Base-by-base conservation (phyloP, 192 early-diverging fungal genomes). In the Backusella westeae region DNA sequence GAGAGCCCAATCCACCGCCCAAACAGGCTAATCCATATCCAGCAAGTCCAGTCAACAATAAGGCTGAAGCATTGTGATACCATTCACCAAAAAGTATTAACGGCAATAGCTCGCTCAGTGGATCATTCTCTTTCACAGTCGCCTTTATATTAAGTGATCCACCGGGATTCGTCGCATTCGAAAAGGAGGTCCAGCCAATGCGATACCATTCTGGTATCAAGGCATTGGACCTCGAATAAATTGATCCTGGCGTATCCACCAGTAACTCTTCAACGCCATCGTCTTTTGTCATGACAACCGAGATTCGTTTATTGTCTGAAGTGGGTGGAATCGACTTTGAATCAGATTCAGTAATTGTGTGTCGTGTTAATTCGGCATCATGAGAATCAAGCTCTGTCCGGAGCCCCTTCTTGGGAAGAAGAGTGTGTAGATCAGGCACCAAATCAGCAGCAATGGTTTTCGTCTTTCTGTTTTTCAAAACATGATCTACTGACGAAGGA, bases 51-150 rank as follows among this genome's bases (percentile, higher is more conserved):
- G 77, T 74, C 19, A 78, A 29, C 26, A 76, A 53, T 12, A 82
- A 44, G 15, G 75, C 77, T 23, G 74, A 65, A n/a, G 70, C 73
- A 73, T 82, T 82, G 36, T 76, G 75, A 70, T 69, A 82, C 81
- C 81, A 82, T 73, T 75, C 67, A 32, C 81, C 81, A 73, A 78
- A 82, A 36, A 71, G 76, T 7, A 63, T 10, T 9, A 78, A 42
- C 1, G 74, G 77, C 5, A 82, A 34, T 17, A 76, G 21, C 35
- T 82, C 70, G 46, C 67, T 77, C 17, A 78, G 29, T 21, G 53
- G 10, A 34, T 76, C 74, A 23, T 56, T 19, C 0, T 69, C 41
- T n/a, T 39, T 49, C 19, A 76, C n/a, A 19, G 77, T 74, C 3
- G 72, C 73, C 26, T 34, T 39, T 6, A 71, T 72, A 38, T 75